Evolutionary conservation across 129 eudicot genomes (phyloP).

Genomic region (carrot (Daucus carota)): DH1_v3.0 NC_030381.2:1417001-1417500

Average conservation of each 20-base stretch:
- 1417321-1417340: conserved; percentile 76
- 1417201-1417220: background rate
- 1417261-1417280: background rate
- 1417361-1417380: conserved; percentile 54
- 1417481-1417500: conserved; percentile 77
- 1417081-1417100: conserved; percentile 32
- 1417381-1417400: background rate
- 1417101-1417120: background rate
- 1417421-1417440: background rate
- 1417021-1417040: conserved; percentile 98
- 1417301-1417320: conserved; percentile 52
- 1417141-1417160: background rate
- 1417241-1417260: background rate
- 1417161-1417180: background rate
- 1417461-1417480: conserved; percentile 65
- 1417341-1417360: conserved; percentile 94
- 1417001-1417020: conserved; percentile 92
- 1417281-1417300: background rate
- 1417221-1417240: background rate
- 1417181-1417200: background rate
- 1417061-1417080: conserved; percentile 83
- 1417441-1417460: conserved; percentile 84
- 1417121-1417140: background rate
- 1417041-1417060: conserved; percentile 98
- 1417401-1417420: background rate